These are phyloP conservation scores for Arabidopsis hybrid DNA, from an alignment of 441 rosid species.

Conservation along the genomic window DNA sequence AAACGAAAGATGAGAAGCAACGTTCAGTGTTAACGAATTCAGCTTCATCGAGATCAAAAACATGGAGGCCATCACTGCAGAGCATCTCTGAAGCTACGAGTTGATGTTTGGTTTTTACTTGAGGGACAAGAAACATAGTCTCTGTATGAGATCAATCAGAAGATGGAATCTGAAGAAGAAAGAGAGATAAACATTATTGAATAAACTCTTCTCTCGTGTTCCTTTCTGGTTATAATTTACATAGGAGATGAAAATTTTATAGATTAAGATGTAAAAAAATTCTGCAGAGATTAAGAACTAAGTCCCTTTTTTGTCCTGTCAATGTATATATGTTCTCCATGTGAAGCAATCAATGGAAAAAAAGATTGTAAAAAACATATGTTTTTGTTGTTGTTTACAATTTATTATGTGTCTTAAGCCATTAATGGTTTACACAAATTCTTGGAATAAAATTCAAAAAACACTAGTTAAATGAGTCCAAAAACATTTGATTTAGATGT, in stretches of 20 bases:
- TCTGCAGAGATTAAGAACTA: conserved; percentile 30
- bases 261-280: conserved; percentile 24
- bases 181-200: conserved; percentile 13
- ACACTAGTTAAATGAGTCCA: conserved; percentile 19
- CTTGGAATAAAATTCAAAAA: conserved; percentile 17
- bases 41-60: conserved; percentile 57
- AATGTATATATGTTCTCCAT: conserved; percentile 35
- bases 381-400: conserved; percentile 23
- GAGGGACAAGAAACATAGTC: conserved; percentile 39
- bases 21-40: conserved; percentile 54
- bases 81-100: conserved; percentile 83
- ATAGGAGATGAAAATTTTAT: conserved; percentile 15
- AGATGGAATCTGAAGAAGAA: conserved; percentile 22
- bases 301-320: conserved; percentile 24
- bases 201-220: conserved; percentile 26
- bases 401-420: neutral
- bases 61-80: conserved; percentile 88
- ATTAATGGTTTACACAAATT: conserved; percentile 13
- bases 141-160: conserved; percentile 23
- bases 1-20: conserved; percentile 54
- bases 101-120: conserved; percentile 42
- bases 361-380: conserved; percentile 3
- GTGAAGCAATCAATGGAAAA: conserved; percentile 11
- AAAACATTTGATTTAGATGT: conserved; percentile 36
- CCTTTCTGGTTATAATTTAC: neutral